phyloP scores from a whole-genome alignment of 108 stramenopile species.

The Cylindrotheca closterium region DNA sequence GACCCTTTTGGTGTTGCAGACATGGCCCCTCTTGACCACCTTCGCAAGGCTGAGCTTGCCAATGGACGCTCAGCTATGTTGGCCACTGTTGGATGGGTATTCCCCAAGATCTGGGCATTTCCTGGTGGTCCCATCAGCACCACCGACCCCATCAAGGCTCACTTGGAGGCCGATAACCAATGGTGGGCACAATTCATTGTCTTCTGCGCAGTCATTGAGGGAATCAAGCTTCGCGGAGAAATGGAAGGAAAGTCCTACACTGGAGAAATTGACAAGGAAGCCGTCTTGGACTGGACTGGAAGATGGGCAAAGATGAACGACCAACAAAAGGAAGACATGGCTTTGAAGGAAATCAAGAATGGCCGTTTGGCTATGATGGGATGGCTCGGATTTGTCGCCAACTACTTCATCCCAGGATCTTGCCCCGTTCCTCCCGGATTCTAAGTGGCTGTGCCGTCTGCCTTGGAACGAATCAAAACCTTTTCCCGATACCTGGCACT shows the following conservation, averaged over 20 bases:
- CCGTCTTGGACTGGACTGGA: constrained; percentile 85
- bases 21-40: constrained; percentile 77
- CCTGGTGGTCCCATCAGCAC: constrained; percentile 71
- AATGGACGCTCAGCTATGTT: constrained; percentile 92
- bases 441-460: neutral
- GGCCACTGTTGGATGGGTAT: constrained; percentile 82
- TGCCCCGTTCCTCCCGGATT: constrained; percentile 53
- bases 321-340: constrained; percentile 61
- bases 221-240: constrained; percentile 80
- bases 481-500: too few relatives aligned
- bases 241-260: constrained; percentile 79
- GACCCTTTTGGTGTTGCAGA: constrained; percentile 83
- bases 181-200: constrained; percentile 93
- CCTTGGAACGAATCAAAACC: too few relatives aligned
- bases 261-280: constrained; percentile 67
- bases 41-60: constrained; percentile 87
- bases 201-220: constrained; percentile 85
- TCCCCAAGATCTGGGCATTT: constrained; percentile 79
- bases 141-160: constrained; percentile 88
- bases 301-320: constrained; percentile 63
- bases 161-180: constrained; percentile 84
- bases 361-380: constrained; percentile 93
- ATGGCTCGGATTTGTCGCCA: constrained; percentile 79
- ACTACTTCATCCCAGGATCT: constrained; percentile 88
- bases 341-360: constrained; percentile 93